Evolutionary conservation across 306 rosid genomes (phyloP), one percentile per base, ranked within the genome.

Genomic region (Acmispon strigosus): DNA sequence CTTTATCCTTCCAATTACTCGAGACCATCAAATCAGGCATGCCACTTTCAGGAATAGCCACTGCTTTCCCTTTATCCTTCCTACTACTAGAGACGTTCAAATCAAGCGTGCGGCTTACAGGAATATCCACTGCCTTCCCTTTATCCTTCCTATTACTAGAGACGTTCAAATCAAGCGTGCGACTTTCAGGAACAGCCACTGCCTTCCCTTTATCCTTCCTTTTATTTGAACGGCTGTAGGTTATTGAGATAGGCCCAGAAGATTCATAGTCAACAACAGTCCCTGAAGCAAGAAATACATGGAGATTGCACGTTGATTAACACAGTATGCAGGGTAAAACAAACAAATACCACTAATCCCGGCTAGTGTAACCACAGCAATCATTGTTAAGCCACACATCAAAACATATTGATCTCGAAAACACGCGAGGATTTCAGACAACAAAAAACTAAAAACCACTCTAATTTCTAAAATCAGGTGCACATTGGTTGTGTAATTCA

Each of bases 191-290:
- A 45, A 29, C 74, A 22, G 8, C 53, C 44, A 76, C 66, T 18
- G 50, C 85, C 82, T 63, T 84, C 78, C 65, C 92, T 41, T 41
- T 69, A 64, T 50, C 70, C 59, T 76, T 83, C 62, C 77, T 75
- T 83, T 78, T 78, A 13, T 52, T 57, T 7, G 85, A 37, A 74
- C 78, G 71, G 56, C 81, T 53, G 48, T 70, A 79, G 18, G 73
- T 79, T 11, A 83, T 67, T 11, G 96, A 76, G 60, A 62, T 58
- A 62, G 86, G 78, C 79, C 71, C 86, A 18, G 61, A 50, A 51
- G 39, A 71, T 53, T 79, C 86, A 48, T 4, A 17, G 68, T 51
- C 84, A 62, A 75, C 43, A 20, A 77, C 43, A 20, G 27, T 12
- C 54, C 70, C 92, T 82, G 68, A 63, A 75, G 39, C 32, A 13